Evolutionary conservation across 805 yeast species (phyloP).

Genomic region (Monosporozyma yasuniensis): DNA sequence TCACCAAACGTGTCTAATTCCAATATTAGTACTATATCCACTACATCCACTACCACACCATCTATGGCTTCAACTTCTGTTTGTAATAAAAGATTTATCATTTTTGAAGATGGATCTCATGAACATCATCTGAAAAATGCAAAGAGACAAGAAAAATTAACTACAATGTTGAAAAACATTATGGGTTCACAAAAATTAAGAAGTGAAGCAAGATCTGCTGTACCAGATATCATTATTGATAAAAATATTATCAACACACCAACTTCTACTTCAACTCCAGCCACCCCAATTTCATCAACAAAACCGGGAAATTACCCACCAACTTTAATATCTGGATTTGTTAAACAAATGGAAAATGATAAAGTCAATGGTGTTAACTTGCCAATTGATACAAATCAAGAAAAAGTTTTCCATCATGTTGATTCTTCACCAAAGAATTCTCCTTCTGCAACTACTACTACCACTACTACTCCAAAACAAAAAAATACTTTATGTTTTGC

Average conservation of each 20-base stretch:
- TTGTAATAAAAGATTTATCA: conserved; percentile 35
- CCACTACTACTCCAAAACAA: neutral
- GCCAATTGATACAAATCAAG: neutral
- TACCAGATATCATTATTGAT: conserved; percentile 50
- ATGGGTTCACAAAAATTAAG: conserved; percentile 65
- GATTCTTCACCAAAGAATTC: too few species aligned
- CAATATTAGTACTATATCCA: neutral
- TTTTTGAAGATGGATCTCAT: conserved; percentile 65
- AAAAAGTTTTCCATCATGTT: neutral
- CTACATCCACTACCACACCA: neutral
- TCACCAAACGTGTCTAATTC: neutral
- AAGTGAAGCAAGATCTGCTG: conserved; percentile 64
- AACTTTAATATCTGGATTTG: conserved; percentile 59
- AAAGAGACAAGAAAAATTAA: conserved; percentile 67
- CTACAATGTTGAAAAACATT: conserved; percentile 66
- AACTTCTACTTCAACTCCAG: neutral
- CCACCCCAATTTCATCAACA: neutral
- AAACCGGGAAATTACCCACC: conserved; percentile 41
- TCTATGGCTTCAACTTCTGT: neutral
- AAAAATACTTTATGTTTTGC: conserved; percentile 36
- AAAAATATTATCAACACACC: too few species aligned
- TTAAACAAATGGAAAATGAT: conserved; percentile 40
- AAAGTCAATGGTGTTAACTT: neutral
- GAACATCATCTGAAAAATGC: conserved; percentile 71
- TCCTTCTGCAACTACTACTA: neutral